Base-by-base conservation (phyloP, 495 filamentous ascomycete species). In the Staphylotrichum longicolle region DNA sequence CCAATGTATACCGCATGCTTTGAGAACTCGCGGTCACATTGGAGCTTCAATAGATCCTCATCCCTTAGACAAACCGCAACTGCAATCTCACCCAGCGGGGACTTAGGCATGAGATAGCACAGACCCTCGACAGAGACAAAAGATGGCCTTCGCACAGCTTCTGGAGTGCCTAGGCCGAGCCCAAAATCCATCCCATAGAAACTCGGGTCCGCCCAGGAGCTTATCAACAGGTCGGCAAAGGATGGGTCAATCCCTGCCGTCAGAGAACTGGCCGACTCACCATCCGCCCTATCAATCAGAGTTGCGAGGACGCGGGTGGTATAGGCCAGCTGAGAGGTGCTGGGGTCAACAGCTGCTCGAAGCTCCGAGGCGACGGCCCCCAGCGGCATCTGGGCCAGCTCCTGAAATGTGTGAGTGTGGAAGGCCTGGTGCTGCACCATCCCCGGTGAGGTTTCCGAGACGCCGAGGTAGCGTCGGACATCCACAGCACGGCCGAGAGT, bases 401-500 rank as follows among this genome's bases (percentile, higher is more conserved):
- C 57, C 37, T 75, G 63, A 14, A 80, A 11, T 3, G 65, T 63
- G 51, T 62, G 61, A 5, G 58, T 74, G 63, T 72, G 58, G 54
- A 74, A 78, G 14, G 75, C 74, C 68, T 78, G 70, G 62, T 75
- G 80, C 51, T 74, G 68, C 8, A 80, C 55, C 8, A 80, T 45
- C 3, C 83, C 83, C 2, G 75, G 74, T 46, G 84, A 85, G 8
- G 62, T 67, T 9, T 48, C 6, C 2, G 82, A 67, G 45, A 85
- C 68, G 20, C 66, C 60, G 3, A 86, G 64, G 46, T 74, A 74
- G 11, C 66, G 70, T 20, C 83, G 79, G 20, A 73, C 68, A 68
- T 85, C 75, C n/a, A 86, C 74, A 15, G 82, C 79, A 11, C 84
- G 80, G 8, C 77, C 73, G 27, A 84, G 73, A 7, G 72, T 76